These are phyloP conservation scores for Phytophthora quininea DNA, from an alignment of 352 stramenopile genomes.

Conservation along the genomic window DNA sequence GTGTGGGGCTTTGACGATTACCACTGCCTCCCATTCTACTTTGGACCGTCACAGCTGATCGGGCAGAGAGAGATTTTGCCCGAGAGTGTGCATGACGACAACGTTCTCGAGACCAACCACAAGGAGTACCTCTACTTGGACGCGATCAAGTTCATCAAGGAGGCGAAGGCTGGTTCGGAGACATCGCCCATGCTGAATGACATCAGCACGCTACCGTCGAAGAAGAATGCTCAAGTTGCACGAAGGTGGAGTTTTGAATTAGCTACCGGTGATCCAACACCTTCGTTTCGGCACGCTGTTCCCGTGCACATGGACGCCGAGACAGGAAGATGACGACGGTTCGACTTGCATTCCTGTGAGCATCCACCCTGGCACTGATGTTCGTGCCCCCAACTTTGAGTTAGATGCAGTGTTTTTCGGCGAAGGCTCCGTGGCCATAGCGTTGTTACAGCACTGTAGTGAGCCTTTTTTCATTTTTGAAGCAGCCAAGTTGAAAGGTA, in stretches of 20 bases:
- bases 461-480: no score
- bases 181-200: constrained; percentile 95
- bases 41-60: constrained; percentile 95
- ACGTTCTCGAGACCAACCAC: constrained; percentile 60
- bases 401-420: constrained; percentile 48
- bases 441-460: no score
- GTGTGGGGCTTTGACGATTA: constrained; percentile 99
- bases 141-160: constrained; percentile 92
- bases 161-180: constrained; percentile 91
- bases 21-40: constrained; percentile 98
- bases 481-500: no score
- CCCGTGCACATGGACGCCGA: constrained; percentile 80
- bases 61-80: constrained; percentile 74
- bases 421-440: constrained; percentile 61
- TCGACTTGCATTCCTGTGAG: constrained; percentile 62
- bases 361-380: constrained; percentile 57
- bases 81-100: constrained; percentile 77
- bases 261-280: constrained; percentile 98
- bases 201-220: constrained; percentile 88
- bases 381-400: constrained; percentile 76
- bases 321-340: constrained; percentile 50
- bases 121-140: constrained; percentile 93
- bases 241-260: constrained; percentile 97
- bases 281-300: constrained; percentile 97
- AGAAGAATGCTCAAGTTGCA: constrained; percentile 94